Base-by-base conservation (phyloP, 345 rosid genomes). In the Sisymbrium altissimum region DNA sequence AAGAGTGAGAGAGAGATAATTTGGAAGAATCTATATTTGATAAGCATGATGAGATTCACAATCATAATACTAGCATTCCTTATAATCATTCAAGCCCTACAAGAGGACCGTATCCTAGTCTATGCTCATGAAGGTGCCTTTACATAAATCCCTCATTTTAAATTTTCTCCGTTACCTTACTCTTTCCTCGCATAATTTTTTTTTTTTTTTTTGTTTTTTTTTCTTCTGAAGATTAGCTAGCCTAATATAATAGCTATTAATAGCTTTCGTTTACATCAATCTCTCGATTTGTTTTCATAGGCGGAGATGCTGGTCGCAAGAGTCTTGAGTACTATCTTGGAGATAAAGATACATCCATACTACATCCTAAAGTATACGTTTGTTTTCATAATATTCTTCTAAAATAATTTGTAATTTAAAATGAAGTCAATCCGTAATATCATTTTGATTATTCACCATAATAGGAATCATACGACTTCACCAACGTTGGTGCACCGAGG, bases 71-170 rank as follows among this genome's bases (percentile, higher is more conserved):
- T n/a, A 64, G 65, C 65, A 64, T 64, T 64, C 21, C 39, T 73
- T 55, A n/a, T 64, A 2, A 64, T 44, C 38, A 64, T 45, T 44
- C 71, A 55, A 63, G 38, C 70, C 27, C 64, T 72, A 63, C 27
- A 62, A 52, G 70, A 72, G 19, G 64, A 72, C 29, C 77, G 23
- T 45, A 44, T 64, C 58, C 58, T 64, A 64, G 50, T 64, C 58
- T 64, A 73, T 55, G 71, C 58, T 55, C 65, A 64, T 55, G 21
- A 44, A 73, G 77, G 77, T 73, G 29, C 64, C 56, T 73, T 73
- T 54, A 64, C 65, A 53, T 43, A 44, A 32, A 73, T 44, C 56
- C 62, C 29, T 33, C 54, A 21, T 23, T 44, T 64, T 18, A 1
- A 4, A 27, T n/a, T 64, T 73, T 64, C 15, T 45, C 59, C 19